Conservation (phyloP, 2,329 filamentous ascomycete genomes). For the Cercospora sp. region DNA sequence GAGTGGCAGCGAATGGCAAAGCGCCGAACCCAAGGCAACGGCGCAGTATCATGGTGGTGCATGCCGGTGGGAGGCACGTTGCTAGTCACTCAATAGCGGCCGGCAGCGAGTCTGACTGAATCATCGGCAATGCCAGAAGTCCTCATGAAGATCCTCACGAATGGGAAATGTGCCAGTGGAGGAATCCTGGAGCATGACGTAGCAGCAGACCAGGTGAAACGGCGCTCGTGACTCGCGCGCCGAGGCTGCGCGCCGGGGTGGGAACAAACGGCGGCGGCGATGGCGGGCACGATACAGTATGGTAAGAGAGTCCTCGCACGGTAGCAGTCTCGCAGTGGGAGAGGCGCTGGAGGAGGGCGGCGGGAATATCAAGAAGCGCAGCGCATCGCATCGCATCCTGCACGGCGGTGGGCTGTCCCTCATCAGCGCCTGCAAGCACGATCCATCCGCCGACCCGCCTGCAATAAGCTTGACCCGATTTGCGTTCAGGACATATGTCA, state of each 20-base stretch:
- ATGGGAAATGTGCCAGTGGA: not conserved
- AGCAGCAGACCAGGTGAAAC: not conserved
- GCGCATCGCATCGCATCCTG: not conserved
- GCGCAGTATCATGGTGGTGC: not conserved
- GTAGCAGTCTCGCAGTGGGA: not conserved
- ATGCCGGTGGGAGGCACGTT: not conserved
- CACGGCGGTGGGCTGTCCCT: not conserved
- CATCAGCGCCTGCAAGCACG: not conserved
- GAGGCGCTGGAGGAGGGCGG: not conserved
- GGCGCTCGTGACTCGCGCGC: constrained; percentile 4
- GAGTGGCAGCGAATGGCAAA: constrained; percentile 1
- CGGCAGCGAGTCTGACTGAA: not conserved
- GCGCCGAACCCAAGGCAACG: not conserved
- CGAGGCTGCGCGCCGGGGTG: not conserved
- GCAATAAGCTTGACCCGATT: not conserved
- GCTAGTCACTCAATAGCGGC: not conserved
- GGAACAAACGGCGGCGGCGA: not conserved
- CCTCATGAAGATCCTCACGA: constrained; percentile 10
- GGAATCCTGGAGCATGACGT: constrained; percentile 11
- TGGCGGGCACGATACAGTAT: not conserved
- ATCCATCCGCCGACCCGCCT: not conserved
- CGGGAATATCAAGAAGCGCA: not conserved
- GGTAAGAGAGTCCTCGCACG: not conserved
- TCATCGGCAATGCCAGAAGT: constrained; percentile 12
- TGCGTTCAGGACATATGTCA: not conserved